Percentiles rank a stretch among this genome's conserved stretches.
Conservation (phyloP, 2,329 filamentous ascomycete genomes). For the Talaromyces sp. region DNA sequence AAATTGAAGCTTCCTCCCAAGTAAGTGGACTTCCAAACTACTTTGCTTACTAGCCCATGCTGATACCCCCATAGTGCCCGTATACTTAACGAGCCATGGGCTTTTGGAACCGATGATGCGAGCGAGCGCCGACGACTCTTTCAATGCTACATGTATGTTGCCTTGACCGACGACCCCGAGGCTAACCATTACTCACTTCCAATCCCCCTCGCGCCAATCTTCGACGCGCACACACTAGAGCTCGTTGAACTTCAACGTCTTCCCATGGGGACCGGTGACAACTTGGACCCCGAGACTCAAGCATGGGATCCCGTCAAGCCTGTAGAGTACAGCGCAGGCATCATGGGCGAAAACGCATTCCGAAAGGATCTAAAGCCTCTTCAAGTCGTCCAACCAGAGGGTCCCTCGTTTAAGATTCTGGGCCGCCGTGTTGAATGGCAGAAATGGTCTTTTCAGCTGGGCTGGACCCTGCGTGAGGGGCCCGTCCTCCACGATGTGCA, state of each 20-base stretch:
- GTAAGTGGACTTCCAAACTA: background rate
- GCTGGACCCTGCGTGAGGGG: constrained; percentile 66
- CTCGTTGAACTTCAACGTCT: background rate
- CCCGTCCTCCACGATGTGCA: constrained; percentile 62
- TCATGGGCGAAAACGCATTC: background rate
- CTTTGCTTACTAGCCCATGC: no score
- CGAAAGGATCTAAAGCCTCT: constrained; percentile 60
- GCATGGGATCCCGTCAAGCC: background rate
- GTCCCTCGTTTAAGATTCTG: constrained; percentile 57
- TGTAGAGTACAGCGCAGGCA: background rate
- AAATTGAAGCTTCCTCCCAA: background rate
- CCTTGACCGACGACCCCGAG: background rate
- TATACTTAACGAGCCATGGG: background rate
- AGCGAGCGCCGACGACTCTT: background rate
- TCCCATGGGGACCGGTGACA: background rate
- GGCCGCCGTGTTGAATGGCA: constrained; percentile 54
- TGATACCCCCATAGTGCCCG: background rate
- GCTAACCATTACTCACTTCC: background rate
- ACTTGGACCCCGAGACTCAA: background rate
- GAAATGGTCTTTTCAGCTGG: constrained; percentile 64
- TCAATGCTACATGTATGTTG: background rate
- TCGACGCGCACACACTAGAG: background rate
- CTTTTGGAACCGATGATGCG: background rate
- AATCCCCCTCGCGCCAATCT: background rate
- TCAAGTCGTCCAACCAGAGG: constrained; percentile 64